phyloP scores from a whole-genome alignment of 2,329 filamentous ascomycete species.

The Neopestalotiopsis sp. region DNA sequence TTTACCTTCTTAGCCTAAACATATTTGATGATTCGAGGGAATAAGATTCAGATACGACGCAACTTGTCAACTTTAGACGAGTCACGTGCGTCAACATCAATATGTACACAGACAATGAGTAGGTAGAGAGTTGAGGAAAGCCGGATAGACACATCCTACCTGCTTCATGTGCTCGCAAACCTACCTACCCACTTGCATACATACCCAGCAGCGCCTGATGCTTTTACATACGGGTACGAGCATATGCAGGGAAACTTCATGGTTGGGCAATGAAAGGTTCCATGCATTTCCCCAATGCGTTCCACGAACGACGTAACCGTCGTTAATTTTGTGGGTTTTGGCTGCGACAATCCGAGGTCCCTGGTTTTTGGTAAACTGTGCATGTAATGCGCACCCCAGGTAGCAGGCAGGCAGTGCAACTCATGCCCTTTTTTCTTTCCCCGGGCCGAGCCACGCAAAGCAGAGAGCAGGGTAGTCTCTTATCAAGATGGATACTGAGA shows the following conservation, averaged over 20 bases:
- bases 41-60: not conserved
- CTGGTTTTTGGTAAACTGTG: too few species aligned
- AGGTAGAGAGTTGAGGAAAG: not conserved
- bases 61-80: not conserved
- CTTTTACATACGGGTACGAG: not conserved
- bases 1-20: not conserved
- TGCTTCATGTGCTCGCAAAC: too few species aligned
- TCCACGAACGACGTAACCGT: not conserved
- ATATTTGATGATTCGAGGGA: not conserved
- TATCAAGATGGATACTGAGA: too few species aligned
- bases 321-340: too few species aligned
- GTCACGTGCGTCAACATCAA: not conserved
- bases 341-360: too few species aligned
- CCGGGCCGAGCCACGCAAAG: too few species aligned
- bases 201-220: not conserved
- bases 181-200: too few species aligned
- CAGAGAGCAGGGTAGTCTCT: too few species aligned
- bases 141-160: not conserved
- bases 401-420: too few species aligned
- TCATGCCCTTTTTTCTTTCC: too few species aligned
- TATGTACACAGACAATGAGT: not conserved
- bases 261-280: not conserved
- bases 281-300: not conserved
- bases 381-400: too few species aligned
- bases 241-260: not conserved